Percentiles rank a stretch among this genome's conserved stretches.
Evolutionary conservation across 495 filamentous ascomycete genomes (phyloP).

Genomic region (Amniculicola lignicola): DNA sequence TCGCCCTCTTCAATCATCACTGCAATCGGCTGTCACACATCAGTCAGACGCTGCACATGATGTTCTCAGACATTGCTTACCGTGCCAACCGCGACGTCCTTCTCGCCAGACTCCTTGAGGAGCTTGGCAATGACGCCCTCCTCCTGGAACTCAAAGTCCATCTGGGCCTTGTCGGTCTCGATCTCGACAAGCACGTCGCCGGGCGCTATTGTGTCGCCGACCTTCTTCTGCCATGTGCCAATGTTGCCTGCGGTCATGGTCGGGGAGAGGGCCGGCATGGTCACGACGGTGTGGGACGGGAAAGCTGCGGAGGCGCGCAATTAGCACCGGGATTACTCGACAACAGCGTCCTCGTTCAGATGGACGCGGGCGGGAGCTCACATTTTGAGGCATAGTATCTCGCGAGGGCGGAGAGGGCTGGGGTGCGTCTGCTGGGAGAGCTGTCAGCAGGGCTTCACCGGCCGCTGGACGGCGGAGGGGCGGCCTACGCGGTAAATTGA

Average conservation of each 20-base stretch:
- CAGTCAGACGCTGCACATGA: neutral
- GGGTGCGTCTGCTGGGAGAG: slow-evolving; percentile 37
- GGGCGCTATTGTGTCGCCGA: slow-evolving; percentile 79
- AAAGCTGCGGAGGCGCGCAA: slow-evolving; percentile 57
- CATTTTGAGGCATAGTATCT: slow-evolving; percentile 78
- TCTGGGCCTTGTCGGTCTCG: slow-evolving; percentile 99
- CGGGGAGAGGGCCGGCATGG: slow-evolving; percentile 96
- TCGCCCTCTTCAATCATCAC: slow-evolving; percentile 87
- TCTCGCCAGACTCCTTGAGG: slow-evolving; percentile 87
- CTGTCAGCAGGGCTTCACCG: slow-evolving; percentile 20
- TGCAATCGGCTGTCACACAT: slow-evolving; percentile 77
- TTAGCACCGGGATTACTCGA: too few relatives aligned
- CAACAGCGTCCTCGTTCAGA: too few relatives aligned
- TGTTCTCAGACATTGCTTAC: too few relatives aligned
- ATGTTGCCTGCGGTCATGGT: slow-evolving; percentile 98
- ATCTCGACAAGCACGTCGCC: slow-evolving; percentile 99
- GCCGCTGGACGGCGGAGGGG: neutral
- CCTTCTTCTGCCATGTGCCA: slow-evolving; percentile 96
- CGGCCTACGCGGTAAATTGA: slow-evolving; percentile 22
- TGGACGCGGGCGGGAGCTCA: slow-evolving; percentile 47
- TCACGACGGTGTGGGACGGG: slow-evolving; percentile 89
- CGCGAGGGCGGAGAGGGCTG: slow-evolving; percentile 59
- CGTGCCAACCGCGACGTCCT: slow-evolving; percentile 91
- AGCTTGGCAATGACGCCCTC: slow-evolving; percentile 96
- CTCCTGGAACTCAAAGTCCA: slow-evolving; percentile 99